phyloP scores from a whole-genome alignment of 331 rosid genomes.

The Pyrus hybrid region DNA sequence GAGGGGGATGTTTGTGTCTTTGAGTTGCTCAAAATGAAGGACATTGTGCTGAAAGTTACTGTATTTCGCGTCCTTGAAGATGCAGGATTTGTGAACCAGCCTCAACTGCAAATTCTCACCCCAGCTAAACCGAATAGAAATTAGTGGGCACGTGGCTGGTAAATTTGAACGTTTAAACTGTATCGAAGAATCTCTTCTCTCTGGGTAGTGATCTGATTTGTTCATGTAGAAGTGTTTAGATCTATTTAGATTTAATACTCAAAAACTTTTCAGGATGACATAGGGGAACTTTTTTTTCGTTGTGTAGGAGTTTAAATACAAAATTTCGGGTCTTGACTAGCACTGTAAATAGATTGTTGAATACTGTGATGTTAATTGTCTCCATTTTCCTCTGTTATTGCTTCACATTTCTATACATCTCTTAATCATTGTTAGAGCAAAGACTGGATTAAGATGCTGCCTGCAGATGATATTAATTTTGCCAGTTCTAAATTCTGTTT shows the following conservation, averaged over 20 bases:
- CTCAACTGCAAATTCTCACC: slow-evolving; percentile 38
- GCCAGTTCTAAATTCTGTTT: no score
- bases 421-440: no score
- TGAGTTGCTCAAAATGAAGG: slow-evolving; percentile 60
- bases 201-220: slow-evolving; percentile 36
- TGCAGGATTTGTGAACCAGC: slow-evolving; percentile 35
- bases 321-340: slow-evolving; percentile 16
- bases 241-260: slow-evolving; percentile 33
- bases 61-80: slow-evolving; percentile 60
- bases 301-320: slow-evolving; percentile 25
- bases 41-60: slow-evolving; percentile 74
- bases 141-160: slow-evolving; percentile 17
- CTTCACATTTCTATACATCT: no score
- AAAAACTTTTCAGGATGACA: slow-evolving; percentile 42
- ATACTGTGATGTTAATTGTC: slow-evolving; percentile 25
- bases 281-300: slow-evolving; percentile 15
- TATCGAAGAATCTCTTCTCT: slow-evolving; percentile 27
- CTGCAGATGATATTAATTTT: no score
- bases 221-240: slow-evolving; percentile 26
- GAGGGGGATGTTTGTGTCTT: slow-evolving; percentile 98
- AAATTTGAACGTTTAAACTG: slow-evolving; percentile 20
- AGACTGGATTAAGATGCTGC: no score
- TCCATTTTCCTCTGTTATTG: neutral
- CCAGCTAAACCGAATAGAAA: slow-evolving; percentile 41
- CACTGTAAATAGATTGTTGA: slow-evolving; percentile 61